phyloP scores from a whole-genome alignment of 73 alveolate species.

The Tetrahymena malaccensis region DNA sequence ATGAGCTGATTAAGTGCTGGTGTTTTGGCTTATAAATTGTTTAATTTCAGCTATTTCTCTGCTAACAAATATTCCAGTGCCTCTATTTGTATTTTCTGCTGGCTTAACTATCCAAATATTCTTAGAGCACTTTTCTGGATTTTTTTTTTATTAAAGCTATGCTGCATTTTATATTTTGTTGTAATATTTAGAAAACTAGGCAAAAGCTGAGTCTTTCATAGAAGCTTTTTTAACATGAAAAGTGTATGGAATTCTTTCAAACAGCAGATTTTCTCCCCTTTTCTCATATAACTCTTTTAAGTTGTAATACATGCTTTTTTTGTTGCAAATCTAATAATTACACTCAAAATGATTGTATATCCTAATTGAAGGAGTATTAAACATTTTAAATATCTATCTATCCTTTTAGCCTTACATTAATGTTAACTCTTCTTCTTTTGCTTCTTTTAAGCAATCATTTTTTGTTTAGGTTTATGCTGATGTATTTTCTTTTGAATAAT shows the following conservation, averaged over 20 bases:
- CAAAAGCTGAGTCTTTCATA: conserved; percentile 46
- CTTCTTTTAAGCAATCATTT: no score
- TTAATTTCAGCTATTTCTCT: conserved; percentile 47
- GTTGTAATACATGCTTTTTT: conserved; percentile 70
- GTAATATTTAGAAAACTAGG: conserved; percentile 30
- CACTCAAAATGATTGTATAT: conserved; percentile 63
- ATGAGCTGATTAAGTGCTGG: neutral
- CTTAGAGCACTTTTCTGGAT: neutral
- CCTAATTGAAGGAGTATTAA: neutral
- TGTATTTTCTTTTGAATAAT: no score
- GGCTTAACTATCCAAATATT: conserved; percentile 85
- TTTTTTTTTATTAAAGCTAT: neutral
- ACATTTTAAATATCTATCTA: neutral
- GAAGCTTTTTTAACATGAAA: conserved; percentile 63
- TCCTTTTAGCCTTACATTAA: neutral
- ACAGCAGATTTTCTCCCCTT: conserved; percentile 45
- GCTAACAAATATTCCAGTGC: conserved; percentile 53
- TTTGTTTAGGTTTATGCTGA: neutral
- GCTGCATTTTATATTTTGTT: conserved; percentile 19
- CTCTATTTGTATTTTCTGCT: conserved; percentile 86
- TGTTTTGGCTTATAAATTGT: conserved; percentile 11
- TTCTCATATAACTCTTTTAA: conserved; percentile 61
- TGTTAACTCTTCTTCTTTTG: neutral
- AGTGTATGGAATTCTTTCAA: conserved; percentile 62
- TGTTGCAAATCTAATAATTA: conserved; percentile 61